Evolutionary conservation across 1,139 yeast genomes (phyloP).

Genomic region (Diutina neorugosa): DNA sequence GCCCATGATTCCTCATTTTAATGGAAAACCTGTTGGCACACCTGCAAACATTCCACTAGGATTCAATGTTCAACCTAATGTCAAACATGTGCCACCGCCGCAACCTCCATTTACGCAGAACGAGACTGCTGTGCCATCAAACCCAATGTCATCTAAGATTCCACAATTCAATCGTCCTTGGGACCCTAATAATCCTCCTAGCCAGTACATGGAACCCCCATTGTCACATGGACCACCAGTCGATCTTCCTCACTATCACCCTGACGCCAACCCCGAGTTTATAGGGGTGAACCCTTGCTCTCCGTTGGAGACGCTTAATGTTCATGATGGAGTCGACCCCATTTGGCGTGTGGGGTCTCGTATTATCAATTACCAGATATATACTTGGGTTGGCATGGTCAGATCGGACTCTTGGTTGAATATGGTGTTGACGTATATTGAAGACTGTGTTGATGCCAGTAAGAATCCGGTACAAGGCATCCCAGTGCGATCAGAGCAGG

Average conservation of each 20-base stretch:
- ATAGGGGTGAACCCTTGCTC: background rate
- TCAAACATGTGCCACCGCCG: background rate
- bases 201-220: background rate
- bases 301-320: slow-evolving; percentile 13
- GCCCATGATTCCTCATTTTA: background rate
- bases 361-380: slow-evolving; percentile 35
- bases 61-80: background rate
- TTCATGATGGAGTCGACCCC: slow-evolving; percentile 19
- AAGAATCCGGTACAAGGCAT: slow-evolving; percentile 7
- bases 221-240: too few species aligned
- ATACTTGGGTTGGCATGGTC: slow-evolving; percentile 35
- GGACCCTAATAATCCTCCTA: background rate
- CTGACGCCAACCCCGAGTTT: background rate
- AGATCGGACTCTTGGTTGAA: slow-evolving; percentile 35
- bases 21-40: background rate
- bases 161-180: background rate
- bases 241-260: background rate
- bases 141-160: background rate
- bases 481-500: slow-evolving; percentile 1
- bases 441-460: slow-evolving; percentile 12
- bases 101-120: background rate
- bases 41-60: background rate
- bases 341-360: slow-evolving; percentile 8
- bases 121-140: background rate
- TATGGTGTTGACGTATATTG: slow-evolving; percentile 18